Evolutionary conservation across 768 basidiomycete genomes (phyloP), one percentile per base, ranked within the genome.

Genomic region (Pisolithus marmoratus): DNA sequence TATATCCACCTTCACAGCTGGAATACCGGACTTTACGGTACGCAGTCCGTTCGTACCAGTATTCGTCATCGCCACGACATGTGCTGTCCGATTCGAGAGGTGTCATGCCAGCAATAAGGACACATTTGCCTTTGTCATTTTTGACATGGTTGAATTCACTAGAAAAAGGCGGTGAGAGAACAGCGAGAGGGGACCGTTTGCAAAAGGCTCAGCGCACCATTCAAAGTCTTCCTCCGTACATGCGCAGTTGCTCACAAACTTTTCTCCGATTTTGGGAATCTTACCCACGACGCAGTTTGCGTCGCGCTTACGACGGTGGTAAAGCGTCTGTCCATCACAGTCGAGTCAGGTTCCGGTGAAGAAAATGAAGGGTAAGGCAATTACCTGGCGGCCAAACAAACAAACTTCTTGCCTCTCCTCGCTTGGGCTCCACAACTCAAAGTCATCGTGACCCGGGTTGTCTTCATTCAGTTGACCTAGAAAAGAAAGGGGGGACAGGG

Each of bases 391-490:
- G 20, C 96, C 96, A 58, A 98, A 99, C 24, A 98, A 71, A 69
- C 96, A 99, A 8, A 74, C 73, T 62, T 98, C 94, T 31, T 79
- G 72, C n/a, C 96, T 82, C 43, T 84, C 84, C 62, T 94, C 87
- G 52, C 89, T 90, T 0, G 95, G 96, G 63, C 88, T 93, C 96
- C 96, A 98, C 2, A 96, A 71, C 65, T 98, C 94, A 63, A 98
- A 98, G 70, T 99, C 96, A 63, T 97, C 94, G 37, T 85, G 72
- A 17, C 76, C 78, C 7, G 94, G 85, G 60, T 96, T 72, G 1
- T 92, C 78, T 5, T 78, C 47, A 53, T 77, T 80, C 43, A 94
- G 70, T 1, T 74, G 70, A 67, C 94, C 94, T 95, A 54, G 1
- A 34, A 50, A 34, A 22, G 49, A 9, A 40, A 36, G 15, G 24